Percentiles rank a stretch among this genome's conserved stretches.
Evolutionary conservation across 78 protist genomes (phyloP).

Genomic region (Dictyostelium purpureum): DNA sequence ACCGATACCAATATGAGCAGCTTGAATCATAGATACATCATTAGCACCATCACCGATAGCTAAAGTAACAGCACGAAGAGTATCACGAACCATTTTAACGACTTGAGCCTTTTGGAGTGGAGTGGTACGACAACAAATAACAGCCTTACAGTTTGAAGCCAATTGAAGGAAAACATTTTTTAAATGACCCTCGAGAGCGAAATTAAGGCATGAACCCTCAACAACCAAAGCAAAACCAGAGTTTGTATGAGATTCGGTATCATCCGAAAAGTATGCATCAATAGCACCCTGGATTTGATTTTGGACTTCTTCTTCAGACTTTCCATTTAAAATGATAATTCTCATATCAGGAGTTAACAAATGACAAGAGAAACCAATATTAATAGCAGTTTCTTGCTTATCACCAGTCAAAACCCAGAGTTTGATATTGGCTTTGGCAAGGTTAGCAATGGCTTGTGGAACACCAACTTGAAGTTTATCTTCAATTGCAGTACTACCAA

Average conservation of each 20-base stretch:
- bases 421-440: conserved; percentile 83
- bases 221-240: conserved; percentile 78
- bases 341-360: conserved; percentile 67
- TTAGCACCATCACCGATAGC: conserved; percentile 97
- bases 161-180: conserved; percentile 69
- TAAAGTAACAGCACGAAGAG: conserved; percentile 75
- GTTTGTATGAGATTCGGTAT: conserved; percentile 1
- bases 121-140: conserved; percentile 90
- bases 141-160: conserved; percentile 77
- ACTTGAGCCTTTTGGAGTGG: conserved; percentile 87
- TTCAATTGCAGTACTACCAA: conserved; percentile 95
- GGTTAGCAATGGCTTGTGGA: conserved; percentile 82
- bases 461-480: conserved; percentile 95
- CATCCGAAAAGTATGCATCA: conserved; percentile 70
- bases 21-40: conserved; percentile 93
- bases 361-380: conserved; percentile 93
- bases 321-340: conserved; percentile 74
- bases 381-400: conserved; percentile 96
- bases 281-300: conserved; percentile 44
- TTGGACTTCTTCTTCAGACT: conserved; percentile 41
- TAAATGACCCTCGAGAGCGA: conserved; percentile 53
- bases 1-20: conserved; percentile 93
- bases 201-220: conserved; percentile 63
- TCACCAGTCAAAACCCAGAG: conserved; percentile 96
- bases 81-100: conserved; percentile 58